Evolutionary conservation across 345 rosid genomes (phyloP).

Genomic region (Angophora floribunda): DNA sequence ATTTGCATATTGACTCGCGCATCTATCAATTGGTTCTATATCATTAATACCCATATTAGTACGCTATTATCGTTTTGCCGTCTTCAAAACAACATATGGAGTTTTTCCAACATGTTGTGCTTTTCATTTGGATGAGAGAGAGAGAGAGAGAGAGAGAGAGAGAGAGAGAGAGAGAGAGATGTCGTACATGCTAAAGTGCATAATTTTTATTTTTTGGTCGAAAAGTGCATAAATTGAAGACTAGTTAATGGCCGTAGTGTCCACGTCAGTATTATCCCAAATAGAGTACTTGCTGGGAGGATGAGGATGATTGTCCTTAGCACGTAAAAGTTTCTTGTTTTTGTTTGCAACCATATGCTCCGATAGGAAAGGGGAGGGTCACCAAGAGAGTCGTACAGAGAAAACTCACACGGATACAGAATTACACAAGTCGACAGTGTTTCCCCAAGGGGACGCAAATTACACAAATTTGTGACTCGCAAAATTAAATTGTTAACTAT

Average conservation of each 20-base stretch:
- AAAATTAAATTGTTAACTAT: background rate
- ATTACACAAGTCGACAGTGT: background rate
- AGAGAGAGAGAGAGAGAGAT: background rate
- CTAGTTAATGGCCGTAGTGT: background rate
- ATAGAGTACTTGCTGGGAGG: background rate
- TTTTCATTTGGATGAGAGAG: too few relatives aligned
- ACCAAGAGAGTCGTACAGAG: background rate
- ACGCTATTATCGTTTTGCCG: background rate
- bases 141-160: background rate
- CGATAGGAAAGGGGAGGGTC: background rate
- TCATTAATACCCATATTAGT: background rate
- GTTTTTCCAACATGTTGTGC: too few relatives aligned
- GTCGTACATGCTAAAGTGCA: background rate
- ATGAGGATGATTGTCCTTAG: background rate
- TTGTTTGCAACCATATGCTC: background rate
- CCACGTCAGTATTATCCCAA: background rate
- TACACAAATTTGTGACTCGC: background rate
- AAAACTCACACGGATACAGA: background rate
- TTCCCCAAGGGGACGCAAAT: background rate
- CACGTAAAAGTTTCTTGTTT: background rate
- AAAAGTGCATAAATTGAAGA: background rate
- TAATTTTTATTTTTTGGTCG: too few relatives aligned
- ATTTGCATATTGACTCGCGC: background rate
- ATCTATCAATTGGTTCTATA: background rate
- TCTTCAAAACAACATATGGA: too few relatives aligned